A percentile compares a stretch with the other conserved stretches of the same genome.
These are phyloP conservation scores for Spinacia oleracea DNA, from an alignment of 179 eudicot genomes.

Conservation along the genomic window DNA sequence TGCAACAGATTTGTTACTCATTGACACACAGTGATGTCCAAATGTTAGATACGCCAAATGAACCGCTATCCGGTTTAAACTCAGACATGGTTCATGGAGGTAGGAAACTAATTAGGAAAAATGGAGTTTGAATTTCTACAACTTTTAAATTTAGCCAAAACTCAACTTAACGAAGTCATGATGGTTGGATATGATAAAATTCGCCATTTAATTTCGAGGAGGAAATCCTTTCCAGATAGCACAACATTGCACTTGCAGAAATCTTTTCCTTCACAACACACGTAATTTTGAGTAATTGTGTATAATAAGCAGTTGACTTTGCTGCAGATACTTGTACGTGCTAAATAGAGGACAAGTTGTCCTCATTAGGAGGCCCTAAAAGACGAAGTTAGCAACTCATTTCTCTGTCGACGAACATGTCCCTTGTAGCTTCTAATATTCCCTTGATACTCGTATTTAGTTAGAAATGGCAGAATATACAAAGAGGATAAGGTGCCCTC, in stretches of 20 bases:
- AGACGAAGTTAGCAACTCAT: too few relatives aligned
- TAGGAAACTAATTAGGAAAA: neutral
- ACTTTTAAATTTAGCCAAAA: neutral
- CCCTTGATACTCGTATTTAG: too few relatives aligned
- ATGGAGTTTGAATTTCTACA: neutral
- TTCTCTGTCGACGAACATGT: too few relatives aligned
- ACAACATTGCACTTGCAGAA: neutral
- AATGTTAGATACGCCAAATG: neutral
- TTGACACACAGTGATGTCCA: neutral
- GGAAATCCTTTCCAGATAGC: neutral
- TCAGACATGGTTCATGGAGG: neutral
- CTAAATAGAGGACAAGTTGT: too few relatives aligned
- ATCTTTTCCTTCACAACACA: neutral
- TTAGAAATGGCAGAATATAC: too few relatives aligned
- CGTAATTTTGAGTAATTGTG: neutral
- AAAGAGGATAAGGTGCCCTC: too few relatives aligned
- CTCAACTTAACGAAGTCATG: neutral
- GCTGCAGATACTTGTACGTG: too few relatives aligned
- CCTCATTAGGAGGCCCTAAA: too few relatives aligned
- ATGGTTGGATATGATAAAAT: neutral
- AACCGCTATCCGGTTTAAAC: neutral
- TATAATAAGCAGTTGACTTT: too few relatives aligned
- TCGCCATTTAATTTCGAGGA: neutral
- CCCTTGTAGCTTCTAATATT: too few relatives aligned
- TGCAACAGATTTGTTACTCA: neutral